Conservation (phyloP, 768 basidiomycete species). For the Mycena albidolilacea region DNA sequence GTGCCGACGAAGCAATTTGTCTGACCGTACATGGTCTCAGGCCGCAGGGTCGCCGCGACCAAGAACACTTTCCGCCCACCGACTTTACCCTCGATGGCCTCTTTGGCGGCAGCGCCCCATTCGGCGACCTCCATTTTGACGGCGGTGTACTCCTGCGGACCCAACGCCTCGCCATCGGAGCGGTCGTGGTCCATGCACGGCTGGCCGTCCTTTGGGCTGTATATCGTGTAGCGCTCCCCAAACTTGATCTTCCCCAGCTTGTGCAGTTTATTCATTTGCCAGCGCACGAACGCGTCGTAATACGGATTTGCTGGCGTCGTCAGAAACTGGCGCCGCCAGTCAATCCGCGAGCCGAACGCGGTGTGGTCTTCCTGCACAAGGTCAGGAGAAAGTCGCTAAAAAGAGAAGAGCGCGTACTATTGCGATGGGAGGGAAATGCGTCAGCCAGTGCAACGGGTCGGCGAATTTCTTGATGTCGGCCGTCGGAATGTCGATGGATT, state of each 20-base stretch:
- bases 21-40: slow-evolving; percentile 98
- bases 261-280: slow-evolving; percentile 97
- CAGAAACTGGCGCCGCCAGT: slow-evolving; percentile 96
- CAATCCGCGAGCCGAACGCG: slow-evolving; percentile 93
- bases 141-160: slow-evolving; percentile 95
- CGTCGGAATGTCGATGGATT: slow-evolving; percentile 91
- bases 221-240: slow-evolving; percentile 98
- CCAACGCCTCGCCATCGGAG: slow-evolving; percentile 92
- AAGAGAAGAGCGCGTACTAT: slow-evolving; percentile 62
- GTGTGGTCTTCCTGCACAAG: slow-evolving; percentile 73
- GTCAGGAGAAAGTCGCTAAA: slow-evolving; percentile 7
- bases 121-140: slow-evolving; percentile 94
- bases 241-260: slow-evolving; percentile 95
- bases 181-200: slow-evolving; percentile 99
- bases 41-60: slow-evolving; percentile 96
- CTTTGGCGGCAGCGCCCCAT: slow-evolving; percentile 82
- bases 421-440: slow-evolving; percentile 97
- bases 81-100: slow-evolving; percentile 74
- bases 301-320: slow-evolving; percentile 98
- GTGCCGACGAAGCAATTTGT: slow-evolving; percentile 98
- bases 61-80: slow-evolving; percentile 88
- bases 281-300: slow-evolving; percentile 96
- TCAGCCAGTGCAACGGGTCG: slow-evolving; percentile 94
- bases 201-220: slow-evolving; percentile 98
- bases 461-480: slow-evolving; percentile 96